phyloP scores from a whole-genome alignment of 371 early-diverging fungal genomes.

The Sporodiniella umbellata region DNA sequence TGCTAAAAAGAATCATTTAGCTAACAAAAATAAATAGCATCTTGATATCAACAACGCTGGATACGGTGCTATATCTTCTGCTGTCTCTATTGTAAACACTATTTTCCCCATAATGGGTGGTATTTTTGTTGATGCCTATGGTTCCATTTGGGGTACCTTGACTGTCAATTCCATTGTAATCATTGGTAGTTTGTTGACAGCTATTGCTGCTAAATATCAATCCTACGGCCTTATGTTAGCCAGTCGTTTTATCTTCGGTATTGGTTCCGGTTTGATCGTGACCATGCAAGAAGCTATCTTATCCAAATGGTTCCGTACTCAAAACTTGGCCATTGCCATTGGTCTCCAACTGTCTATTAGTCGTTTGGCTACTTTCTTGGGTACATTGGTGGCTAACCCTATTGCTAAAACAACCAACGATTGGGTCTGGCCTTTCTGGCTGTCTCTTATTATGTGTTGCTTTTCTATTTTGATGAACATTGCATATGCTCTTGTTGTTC shows the following conservation, averaged over 20 bases:
- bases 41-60: conserved; percentile 59
- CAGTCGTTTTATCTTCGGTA: conserved; percentile 65
- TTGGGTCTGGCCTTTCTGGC: conserved; percentile 42
- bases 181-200: conserved; percentile 56
- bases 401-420: conserved; percentile 29
- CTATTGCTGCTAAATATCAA: conserved; percentile 49
- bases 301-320: conserved; percentile 70
- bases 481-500: conserved; percentile 36
- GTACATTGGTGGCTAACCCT: conserved; percentile 31
- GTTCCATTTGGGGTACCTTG: conserved; percentile 59
- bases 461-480: conserved; percentile 61
- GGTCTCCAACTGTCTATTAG: conserved; percentile 65
- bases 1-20: not conserved
- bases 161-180: conserved; percentile 56
- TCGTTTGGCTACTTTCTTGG: conserved; percentile 48
- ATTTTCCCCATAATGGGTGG: conserved; percentile 66
- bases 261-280: conserved; percentile 65
- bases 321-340: conserved; percentile 56
- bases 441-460: conserved; percentile 30
- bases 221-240: conserved; percentile 56
- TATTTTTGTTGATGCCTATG: conserved; percentile 65
- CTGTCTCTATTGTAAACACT: conserved; percentile 69
- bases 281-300: conserved; percentile 73
- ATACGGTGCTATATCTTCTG: conserved; percentile 68
- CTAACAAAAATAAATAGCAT: conserved; percentile 1